Percentiles rank a stretch among this genome's conserved stretches.
phyloP scores from a whole-genome alignment of 2,329 filamentous ascomycete species.

The Penicillium concentricum region DNA sequence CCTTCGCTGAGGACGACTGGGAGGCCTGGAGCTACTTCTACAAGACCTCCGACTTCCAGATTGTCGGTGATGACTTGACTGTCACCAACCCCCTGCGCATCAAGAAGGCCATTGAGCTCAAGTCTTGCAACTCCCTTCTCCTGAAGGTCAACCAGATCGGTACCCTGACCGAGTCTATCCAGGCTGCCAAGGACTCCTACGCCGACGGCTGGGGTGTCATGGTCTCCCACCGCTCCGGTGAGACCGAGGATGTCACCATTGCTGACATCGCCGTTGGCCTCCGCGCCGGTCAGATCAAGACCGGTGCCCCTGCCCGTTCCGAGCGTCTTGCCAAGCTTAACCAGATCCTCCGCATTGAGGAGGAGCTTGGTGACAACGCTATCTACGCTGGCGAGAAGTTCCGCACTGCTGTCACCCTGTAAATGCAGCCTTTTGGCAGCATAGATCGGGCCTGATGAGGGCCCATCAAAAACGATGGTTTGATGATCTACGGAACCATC shows the following conservation, averaged over 20 bases:
- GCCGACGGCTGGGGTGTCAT: constrained; percentile 97
- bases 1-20: constrained; percentile 99
- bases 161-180: constrained; percentile 97
- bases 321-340: constrained; percentile 99
- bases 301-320: constrained; percentile 89
- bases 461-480: constrained; percentile 18
- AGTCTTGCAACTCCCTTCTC: constrained; percentile 96
- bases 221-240: constrained; percentile 98
- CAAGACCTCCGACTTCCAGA: constrained; percentile 98
- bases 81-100: constrained; percentile 99
- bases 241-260: constrained; percentile 99
- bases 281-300: constrained; percentile 97
- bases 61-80: constrained; percentile 97
- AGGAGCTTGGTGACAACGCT: constrained; percentile 91
- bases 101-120: constrained; percentile 99
- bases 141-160: constrained; percentile 99
- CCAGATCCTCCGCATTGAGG: constrained; percentile 99
- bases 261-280: constrained; percentile 97
- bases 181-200: constrained; percentile 98
- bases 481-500: constrained; percentile 9
- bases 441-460: constrained; percentile 3
- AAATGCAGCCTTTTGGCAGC: constrained; percentile 43
- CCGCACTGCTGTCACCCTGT: constrained; percentile 86
- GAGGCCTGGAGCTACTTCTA: constrained; percentile 99
- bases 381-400: constrained; percentile 91